Conservation (phyloP, 2,329 filamentous ascomycete genomes). For the Ophiostoma quercus region DNA sequence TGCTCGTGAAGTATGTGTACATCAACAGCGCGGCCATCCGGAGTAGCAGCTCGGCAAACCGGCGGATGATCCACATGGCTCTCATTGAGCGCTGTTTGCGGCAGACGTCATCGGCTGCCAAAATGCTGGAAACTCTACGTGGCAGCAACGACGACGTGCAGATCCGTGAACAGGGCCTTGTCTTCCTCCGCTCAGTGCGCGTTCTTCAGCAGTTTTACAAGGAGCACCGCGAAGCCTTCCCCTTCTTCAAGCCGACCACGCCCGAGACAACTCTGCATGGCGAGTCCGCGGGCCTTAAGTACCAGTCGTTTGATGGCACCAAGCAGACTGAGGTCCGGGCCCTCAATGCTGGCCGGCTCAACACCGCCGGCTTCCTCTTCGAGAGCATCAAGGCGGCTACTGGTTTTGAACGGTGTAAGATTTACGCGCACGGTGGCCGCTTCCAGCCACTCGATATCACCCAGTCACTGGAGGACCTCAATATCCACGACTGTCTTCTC, state of each 20-base stretch:
- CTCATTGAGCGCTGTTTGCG: constrained; percentile 69
- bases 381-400: constrained; percentile 62
- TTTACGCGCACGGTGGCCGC: constrained; percentile 65
- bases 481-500: constrained; percentile 59
- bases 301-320: constrained; percentile 65
- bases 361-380: constrained; percentile 65
- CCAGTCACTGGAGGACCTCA: constrained; percentile 63
- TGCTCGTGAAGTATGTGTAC: constrained; percentile 67
- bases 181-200: constrained; percentile 63
- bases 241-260: constrained; percentile 48
- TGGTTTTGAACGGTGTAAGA: constrained; percentile 68
- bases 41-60: constrained; percentile 45
- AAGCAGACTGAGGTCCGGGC: constrained; percentile 55
- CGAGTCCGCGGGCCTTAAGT: constrained; percentile 61
- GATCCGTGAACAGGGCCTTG: constrained; percentile 50
- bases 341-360: constrained; percentile 62
- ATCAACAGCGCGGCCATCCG: constrained; percentile 51
- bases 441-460: constrained; percentile 57
- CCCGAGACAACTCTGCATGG: constrained; percentile 56
- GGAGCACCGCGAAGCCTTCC: constrained; percentile 54
- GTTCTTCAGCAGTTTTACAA: constrained; percentile 64
- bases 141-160: constrained; percentile 39
- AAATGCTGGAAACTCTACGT: constrained; percentile 46
- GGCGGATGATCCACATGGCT: constrained; percentile 58
- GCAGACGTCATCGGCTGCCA: constrained; percentile 61